Evolutionary conservation across 257 asterid species (phyloP), one percentile per base, ranked within the genome.

Genomic region (Henckelia pumila): DNA sequence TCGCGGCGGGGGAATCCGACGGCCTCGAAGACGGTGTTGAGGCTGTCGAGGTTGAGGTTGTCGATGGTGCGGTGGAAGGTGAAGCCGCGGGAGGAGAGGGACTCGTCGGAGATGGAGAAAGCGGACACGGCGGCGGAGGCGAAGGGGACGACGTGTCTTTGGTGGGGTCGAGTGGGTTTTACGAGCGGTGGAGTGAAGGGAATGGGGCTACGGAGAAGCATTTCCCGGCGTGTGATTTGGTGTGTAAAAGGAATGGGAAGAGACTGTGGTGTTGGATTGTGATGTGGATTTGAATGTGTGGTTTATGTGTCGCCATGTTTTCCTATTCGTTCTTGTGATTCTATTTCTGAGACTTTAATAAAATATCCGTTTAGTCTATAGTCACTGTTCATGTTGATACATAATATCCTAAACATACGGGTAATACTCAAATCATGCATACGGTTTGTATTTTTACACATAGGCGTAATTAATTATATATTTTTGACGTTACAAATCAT

Each of bases 1-100:
- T 93, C 95, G 9, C 99, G 89, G 1, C 81, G 76, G 13, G 99
- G 97, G 73, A 93, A 93, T 1, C 99, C 97, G 11, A 93, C 97
- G 59, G 97, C 87, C 0, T 81, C 88, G 75, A 93, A 93, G 47
- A 88, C 82, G 19, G 92, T 75, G 71, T 93, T 90, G 53, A 93
- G 96, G 67, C 88, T 92, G 76, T 90, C 92, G 44, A 93, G 91
- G 87, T 90, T 77, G 40, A 93, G 88, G 33, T 75, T 26, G 13
- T 71, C 75, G 80, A 75, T 30, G 3, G 86, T 73, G 60, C 85
- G 84, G 86, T 91, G 95, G 83, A 93, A 71, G 2, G 70, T 86
- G 92, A 88, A 90, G 53, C 97, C 99, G 26, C 94, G 92, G 4
- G 95, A 76, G 16, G 82, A 32, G 52, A 93, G 84, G 0, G 85